Evolutionary conservation across 2,329 filamentous ascomycete species (phyloP).

Genomic region (Xenosphaeropsis pyriputrescens): DNA sequence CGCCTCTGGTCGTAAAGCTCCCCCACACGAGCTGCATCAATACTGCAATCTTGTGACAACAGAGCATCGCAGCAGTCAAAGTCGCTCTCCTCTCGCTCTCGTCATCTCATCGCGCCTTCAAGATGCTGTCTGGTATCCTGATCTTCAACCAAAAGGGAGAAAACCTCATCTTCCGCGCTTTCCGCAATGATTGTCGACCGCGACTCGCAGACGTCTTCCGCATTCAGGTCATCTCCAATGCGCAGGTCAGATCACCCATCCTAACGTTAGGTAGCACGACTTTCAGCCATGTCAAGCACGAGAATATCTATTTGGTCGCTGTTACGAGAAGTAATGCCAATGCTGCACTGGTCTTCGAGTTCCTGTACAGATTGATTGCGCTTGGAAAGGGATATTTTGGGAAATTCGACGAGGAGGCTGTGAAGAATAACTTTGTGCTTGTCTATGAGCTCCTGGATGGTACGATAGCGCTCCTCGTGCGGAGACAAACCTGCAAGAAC

Average conservation of each 20-base stretch:
- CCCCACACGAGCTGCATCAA: too few relatives aligned
- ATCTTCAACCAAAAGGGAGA: conserved; percentile 99
- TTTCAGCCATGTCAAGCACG: conserved; percentile 98
- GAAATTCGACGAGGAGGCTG: conserved; percentile 97
- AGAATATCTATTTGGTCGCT: conserved; percentile 96
- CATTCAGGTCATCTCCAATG: conserved; percentile 98
- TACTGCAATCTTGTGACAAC: too few relatives aligned
- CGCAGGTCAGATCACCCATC: conserved; percentile 93
- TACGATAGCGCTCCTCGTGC: conserved; percentile 22
- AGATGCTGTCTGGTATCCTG: conserved; percentile 91
- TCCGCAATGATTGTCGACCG: conserved; percentile 95
- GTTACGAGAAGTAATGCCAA: conserved; percentile 99
- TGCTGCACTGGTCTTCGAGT: conserved; percentile 94
- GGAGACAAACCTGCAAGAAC: not conserved
- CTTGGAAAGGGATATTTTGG: conserved; percentile 94
- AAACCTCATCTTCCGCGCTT: conserved; percentile 98
- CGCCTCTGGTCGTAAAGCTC: too few relatives aligned
- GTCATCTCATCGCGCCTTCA: conserved; percentile 16
- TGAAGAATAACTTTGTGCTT: conserved; percentile 99
- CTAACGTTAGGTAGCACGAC: conserved; percentile 94
- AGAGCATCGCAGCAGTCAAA: too few relatives aligned
- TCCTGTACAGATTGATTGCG: conserved; percentile 81
- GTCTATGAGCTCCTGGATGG: conserved; percentile 95
- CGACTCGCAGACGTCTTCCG: conserved; percentile 97
- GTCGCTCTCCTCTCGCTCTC: too few relatives aligned